Evolutionary conservation across 306 rosid species (phyloP).

Genomic region (Pterocarpus santalinus): DNA sequence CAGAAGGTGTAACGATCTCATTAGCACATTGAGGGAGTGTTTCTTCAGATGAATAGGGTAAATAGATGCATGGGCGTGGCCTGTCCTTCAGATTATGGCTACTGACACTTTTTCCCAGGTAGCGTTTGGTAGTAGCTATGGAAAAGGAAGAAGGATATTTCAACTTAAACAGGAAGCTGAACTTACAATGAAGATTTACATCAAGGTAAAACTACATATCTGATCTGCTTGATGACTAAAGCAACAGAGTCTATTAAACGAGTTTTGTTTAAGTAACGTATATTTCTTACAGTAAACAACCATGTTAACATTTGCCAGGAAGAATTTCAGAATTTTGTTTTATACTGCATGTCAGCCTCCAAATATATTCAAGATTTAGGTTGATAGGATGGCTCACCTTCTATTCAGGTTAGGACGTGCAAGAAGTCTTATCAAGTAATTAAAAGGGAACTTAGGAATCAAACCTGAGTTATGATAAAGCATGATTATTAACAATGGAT

Average conservation of each 20-base stretch:
- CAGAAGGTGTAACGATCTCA: conserved; percentile 42
- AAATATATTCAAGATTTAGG: too few relatives aligned
- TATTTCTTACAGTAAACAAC: too few relatives aligned
- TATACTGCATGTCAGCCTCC: too few relatives aligned
- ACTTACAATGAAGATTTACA: background rate
- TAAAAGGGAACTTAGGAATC: too few relatives aligned
- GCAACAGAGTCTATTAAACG: background rate
- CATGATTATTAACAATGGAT: too few relatives aligned
- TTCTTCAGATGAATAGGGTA: conserved; percentile 40
- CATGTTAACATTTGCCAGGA: too few relatives aligned
- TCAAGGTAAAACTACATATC: conserved; percentile 49
- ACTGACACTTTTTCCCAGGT: conserved; percentile 53
- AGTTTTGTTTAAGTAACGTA: background rate
- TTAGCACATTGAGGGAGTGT: conserved; percentile 47
- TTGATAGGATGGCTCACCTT: too few relatives aligned
- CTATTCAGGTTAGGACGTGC: too few relatives aligned
- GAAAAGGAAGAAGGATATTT: conserved; percentile 58
- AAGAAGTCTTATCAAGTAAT: too few relatives aligned
- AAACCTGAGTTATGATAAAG: too few relatives aligned
- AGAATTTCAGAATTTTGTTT: too few relatives aligned
- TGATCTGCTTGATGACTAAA: background rate
- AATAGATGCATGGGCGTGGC: conserved; percentile 49
- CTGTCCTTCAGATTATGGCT: conserved; percentile 41
- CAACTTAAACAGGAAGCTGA: conserved; percentile 45
- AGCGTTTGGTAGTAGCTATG: conserved; percentile 57